A percentile compares a stretch with the other conserved stretches of the same genome.
phyloP scores from a whole-genome alignment of 2,329 filamentous ascomycete genomes.

The Penicillium decumbens region DNA sequence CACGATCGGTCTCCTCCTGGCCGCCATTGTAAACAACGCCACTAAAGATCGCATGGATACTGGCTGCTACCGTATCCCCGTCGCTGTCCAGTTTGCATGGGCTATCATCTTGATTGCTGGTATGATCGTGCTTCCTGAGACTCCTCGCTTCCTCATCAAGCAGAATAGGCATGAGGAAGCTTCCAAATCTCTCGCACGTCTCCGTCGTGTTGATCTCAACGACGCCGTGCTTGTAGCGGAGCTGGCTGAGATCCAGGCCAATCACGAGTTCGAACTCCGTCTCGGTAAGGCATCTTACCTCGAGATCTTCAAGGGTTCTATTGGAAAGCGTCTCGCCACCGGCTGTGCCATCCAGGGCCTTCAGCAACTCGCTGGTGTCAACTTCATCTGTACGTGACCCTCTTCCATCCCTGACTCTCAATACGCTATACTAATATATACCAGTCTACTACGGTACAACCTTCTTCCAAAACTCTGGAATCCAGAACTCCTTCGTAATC shows the following conservation, averaged over 20 bases:
- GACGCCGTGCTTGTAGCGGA: constrained; percentile 71
- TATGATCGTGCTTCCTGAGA: constrained; percentile 73
- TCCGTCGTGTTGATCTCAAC: constrained; percentile 64
- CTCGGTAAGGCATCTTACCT: constrained; percentile 36
- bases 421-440: constrained; percentile 9
- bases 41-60: constrained; percentile 59
- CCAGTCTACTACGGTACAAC: constrained; percentile 39
- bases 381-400: constrained; percentile 40
- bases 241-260: constrained; percentile 77
- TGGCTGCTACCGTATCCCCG: constrained; percentile 71
- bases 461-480: constrained; percentile 40
- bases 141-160: constrained; percentile 79
- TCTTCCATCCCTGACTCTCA: background rate
- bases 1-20: constrained; percentile 69
- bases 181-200: constrained; percentile 55
- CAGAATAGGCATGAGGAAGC: constrained; percentile 63
- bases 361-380: constrained; percentile 42
- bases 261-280: constrained; percentile 73
- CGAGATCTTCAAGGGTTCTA: constrained; percentile 33
- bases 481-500: constrained; percentile 44
- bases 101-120: constrained; percentile 67
- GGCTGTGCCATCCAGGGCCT: constrained; percentile 39
- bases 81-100: constrained; percentile 74
- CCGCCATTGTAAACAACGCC: constrained; percentile 67
- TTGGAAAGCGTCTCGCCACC: constrained; percentile 39